Conservation (phyloP, 2,329 filamentous ascomycete species). For the Neofusicoccum cordaticola region DNA sequence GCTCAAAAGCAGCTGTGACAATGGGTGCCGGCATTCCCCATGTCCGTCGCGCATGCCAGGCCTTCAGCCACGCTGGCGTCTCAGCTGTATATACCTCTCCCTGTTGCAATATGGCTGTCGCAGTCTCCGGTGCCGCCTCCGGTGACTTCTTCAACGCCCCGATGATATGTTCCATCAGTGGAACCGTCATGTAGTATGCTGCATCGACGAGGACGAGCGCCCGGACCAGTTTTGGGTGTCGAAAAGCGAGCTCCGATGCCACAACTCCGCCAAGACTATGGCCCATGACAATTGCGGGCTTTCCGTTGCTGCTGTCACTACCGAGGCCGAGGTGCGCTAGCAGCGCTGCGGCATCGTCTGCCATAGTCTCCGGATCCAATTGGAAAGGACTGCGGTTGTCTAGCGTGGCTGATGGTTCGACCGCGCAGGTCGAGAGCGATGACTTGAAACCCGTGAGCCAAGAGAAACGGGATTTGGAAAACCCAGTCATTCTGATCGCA, state of each 20-base stretch:
- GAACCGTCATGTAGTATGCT: background rate
- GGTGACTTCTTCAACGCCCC: too few relatives aligned
- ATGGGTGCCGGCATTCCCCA: background rate
- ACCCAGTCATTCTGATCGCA: slow-evolving; percentile 23
- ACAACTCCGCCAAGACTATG: background rate
- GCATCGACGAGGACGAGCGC: background rate
- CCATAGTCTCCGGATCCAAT: background rate
- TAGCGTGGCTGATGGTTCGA: background rate
- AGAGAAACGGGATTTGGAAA: slow-evolving; percentile 22
- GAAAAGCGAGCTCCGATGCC: background rate
- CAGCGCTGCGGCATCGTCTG: background rate
- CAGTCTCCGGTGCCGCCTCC: background rate
- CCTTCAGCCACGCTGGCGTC: background rate
- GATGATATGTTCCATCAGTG: background rate
- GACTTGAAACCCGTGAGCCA: slow-evolving; percentile 19
- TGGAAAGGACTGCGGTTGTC: too few relatives aligned
- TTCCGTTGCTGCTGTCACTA: background rate
- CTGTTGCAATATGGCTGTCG: background rate
- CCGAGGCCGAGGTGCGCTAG: background rate
- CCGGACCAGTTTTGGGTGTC: background rate
- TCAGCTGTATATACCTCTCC: background rate
- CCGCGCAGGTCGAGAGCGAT: slow-evolving; percentile 22
- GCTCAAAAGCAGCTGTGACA: too few relatives aligned
- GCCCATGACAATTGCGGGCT: background rate
- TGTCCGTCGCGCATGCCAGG: background rate